Conservation (phyloP, 2,329 filamentous ascomycete genomes). For the Fusarium azukiicola region DNA sequence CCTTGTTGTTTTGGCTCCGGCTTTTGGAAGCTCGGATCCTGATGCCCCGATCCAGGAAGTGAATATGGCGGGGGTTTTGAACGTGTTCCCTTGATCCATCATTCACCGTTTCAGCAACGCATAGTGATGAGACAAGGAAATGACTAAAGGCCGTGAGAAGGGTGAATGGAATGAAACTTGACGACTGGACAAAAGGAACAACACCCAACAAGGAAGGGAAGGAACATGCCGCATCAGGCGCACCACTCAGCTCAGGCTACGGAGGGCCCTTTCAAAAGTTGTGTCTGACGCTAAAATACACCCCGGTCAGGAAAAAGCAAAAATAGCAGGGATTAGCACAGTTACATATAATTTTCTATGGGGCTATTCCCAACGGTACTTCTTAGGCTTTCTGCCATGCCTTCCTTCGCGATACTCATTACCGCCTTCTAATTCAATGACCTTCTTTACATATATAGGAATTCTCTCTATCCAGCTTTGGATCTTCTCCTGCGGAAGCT, state of each 20-base stretch:
- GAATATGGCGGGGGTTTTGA: neutral
- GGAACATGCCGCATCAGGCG: slow-evolving; percentile 48
- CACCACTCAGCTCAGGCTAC: slow-evolving; percentile 47
- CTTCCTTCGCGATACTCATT: no score
- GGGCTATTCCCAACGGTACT: no score
- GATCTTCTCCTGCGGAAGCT: no score
- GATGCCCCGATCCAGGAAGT: slow-evolving; percentile 29
- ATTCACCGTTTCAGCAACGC: neutral
- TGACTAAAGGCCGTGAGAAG: slow-evolving; percentile 14
- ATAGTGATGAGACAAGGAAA: slow-evolving; percentile 12
- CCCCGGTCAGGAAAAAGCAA: no score
- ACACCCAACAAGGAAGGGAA: slow-evolving; percentile 30
- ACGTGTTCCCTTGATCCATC: slow-evolving; percentile 18
- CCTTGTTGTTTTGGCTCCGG: slow-evolving; percentile 27
- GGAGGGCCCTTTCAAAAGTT: no score
- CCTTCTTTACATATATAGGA: no score
- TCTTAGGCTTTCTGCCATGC: no score
- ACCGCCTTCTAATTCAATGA: no score
- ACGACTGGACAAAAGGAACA: slow-evolving; percentile 51
- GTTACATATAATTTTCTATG: no score
- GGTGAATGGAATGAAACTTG: slow-evolving; percentile 19
- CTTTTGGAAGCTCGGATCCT: slow-evolving; percentile 40
- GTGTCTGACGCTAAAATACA: no score
- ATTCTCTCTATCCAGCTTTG: no score
- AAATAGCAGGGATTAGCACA: no score